These are phyloP conservation scores for Eucalyptus erythrocorys DNA, from an alignment of 345 rosid species.

Conservation along the genomic window DNA sequence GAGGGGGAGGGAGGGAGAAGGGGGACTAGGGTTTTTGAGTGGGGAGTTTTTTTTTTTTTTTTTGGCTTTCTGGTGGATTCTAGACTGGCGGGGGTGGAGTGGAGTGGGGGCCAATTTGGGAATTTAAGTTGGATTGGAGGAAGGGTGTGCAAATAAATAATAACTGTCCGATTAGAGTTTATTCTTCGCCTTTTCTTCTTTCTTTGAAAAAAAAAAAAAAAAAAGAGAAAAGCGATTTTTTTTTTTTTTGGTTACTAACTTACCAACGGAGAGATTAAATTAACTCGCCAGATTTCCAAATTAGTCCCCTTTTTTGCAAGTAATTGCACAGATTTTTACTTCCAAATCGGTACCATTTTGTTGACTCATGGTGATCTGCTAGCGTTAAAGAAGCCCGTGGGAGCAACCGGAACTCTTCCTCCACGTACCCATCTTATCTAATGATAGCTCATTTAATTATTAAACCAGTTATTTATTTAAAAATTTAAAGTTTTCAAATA, in stretches of 20 bases:
- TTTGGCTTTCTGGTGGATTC: background rate
- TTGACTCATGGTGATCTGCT: background rate
- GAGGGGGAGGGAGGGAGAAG: background rate
- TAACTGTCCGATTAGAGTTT: background rate
- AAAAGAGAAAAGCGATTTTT: too few species aligned
- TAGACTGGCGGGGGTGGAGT: background rate
- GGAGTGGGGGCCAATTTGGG: background rate
- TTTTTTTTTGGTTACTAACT: too few species aligned
- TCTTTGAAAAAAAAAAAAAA: too few species aligned
- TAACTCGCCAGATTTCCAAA: background rate
- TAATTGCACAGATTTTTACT: background rate
- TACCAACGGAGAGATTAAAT: background rate
- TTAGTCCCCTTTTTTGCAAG: background rate
- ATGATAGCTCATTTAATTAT: too few species aligned
- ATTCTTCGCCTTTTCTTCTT: too few species aligned
- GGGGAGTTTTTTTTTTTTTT: background rate
- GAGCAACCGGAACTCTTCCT: background rate
- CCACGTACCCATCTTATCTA: background rate
- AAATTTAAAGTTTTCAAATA: too few species aligned
- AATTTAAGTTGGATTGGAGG: background rate
- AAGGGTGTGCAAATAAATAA: background rate
- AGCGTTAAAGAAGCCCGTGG: background rate
- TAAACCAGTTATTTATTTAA: too few species aligned
- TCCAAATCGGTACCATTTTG: background rate
- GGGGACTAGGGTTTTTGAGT: slow-evolving; percentile 1